These are phyloP conservation scores for Geranium rotundifolium DNA, from an alignment of 345 rosid genomes.

Conservation along the genomic window DNA sequence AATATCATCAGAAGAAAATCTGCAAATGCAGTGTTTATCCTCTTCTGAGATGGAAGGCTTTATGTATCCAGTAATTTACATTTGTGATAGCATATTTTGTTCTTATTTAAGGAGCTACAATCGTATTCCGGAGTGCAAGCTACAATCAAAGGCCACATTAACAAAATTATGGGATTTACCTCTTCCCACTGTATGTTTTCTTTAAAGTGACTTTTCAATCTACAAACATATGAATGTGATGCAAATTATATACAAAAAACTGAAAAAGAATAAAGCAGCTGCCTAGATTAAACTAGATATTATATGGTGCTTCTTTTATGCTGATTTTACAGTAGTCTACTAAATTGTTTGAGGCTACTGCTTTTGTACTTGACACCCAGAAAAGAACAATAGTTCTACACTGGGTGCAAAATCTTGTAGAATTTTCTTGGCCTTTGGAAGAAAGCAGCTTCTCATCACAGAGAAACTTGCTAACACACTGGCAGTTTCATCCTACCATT, in stretches of 20 bases:
- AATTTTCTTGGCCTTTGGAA: conserved; percentile 49
- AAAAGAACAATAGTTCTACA: conserved; percentile 10
- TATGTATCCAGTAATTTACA: neutral
- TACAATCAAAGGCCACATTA: neutral
- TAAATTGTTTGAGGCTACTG: neutral
- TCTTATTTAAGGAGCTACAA: neutral
- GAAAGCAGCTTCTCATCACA: conserved; percentile 71
- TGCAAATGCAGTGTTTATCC: neutral
- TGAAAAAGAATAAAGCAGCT: no score
- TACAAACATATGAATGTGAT: neutral
- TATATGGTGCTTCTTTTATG: neutral
- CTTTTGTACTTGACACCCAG: neutral
- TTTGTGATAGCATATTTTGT: neutral
- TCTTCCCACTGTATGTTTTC: no score
- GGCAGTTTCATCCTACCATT: conserved; percentile 76
- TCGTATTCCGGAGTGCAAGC: neutral
- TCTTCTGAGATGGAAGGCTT: neutral
- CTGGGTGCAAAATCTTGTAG: conserved; percentile 39
- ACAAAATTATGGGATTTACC: no score
- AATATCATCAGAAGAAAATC: neutral
- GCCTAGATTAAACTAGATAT: no score
- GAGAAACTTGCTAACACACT: conserved; percentile 59
- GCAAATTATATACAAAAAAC: neutral
- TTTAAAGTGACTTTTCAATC: no score
- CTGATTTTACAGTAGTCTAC: neutral